phyloP scores from a whole-genome alignment of 2,329 filamentous ascomycete genomes.

The Trichoderma brevicompactum region DNA sequence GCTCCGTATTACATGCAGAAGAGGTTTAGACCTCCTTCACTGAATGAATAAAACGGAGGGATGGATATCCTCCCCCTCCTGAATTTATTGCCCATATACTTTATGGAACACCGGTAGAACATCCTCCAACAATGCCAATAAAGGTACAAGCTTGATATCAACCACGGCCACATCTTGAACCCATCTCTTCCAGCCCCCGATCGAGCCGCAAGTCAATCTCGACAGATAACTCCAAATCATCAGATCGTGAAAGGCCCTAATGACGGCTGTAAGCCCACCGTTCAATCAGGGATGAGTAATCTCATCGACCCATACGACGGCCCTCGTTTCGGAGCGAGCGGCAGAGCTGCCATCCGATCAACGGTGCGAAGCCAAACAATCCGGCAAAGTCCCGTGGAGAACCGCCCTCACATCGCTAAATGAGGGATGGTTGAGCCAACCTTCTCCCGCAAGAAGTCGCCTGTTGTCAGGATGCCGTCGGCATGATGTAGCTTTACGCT shows the following conservation, averaged over 20 bases:
- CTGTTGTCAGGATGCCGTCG: not conserved
- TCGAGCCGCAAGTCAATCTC: constrained; percentile 13
- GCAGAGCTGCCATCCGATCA: not conserved
- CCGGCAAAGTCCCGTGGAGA: constrained; percentile 1
- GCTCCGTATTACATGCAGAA: too few relatives aligned
- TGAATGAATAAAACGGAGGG: too few relatives aligned
- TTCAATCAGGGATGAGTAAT: not conserved
- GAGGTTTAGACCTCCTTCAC: too few relatives aligned
- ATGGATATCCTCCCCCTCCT: not conserved
- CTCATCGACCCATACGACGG: not conserved
- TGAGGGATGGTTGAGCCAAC: not conserved
- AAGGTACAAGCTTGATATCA: not conserved
- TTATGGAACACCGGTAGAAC: not conserved
- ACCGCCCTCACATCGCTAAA: not conserved
- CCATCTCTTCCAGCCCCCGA: not conserved
- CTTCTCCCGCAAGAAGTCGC: not conserved
- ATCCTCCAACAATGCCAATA: not conserved
- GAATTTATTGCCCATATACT: not conserved
- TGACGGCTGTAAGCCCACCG: not conserved
- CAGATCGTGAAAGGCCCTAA: not conserved
- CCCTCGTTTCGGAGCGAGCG: constrained; percentile 17
- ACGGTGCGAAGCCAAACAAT: not conserved
- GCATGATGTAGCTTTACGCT: constrained; percentile 18
- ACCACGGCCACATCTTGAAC: not conserved
- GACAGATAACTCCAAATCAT: not conserved